Conservation (phyloP, 2,329 filamentous ascomycete genomes). For the Microdochium bolleyi region DNA sequence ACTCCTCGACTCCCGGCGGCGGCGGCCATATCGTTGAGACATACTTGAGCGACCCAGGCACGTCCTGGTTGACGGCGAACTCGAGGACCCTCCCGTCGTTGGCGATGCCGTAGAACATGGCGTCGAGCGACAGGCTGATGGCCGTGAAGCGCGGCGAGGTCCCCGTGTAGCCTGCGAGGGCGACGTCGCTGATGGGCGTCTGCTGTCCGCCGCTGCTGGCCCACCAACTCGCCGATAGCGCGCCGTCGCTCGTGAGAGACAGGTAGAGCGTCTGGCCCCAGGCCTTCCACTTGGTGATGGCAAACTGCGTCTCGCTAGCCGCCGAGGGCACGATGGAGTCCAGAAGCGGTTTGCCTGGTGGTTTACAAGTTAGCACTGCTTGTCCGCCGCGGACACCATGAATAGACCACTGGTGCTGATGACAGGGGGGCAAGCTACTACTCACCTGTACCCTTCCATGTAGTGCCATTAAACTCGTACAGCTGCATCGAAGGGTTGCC, state of each 20-base stretch:
- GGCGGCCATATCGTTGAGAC: neutral
- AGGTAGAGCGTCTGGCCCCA: conserved; percentile 2
- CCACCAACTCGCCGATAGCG: neutral
- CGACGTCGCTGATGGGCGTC: neutral
- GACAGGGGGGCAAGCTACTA: too few relatives aligned
- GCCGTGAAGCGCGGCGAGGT: neutral
- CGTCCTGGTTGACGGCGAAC: neutral
- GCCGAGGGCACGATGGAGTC: conserved; percentile 6
- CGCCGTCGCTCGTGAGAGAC: neutral
- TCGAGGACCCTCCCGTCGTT: conserved; percentile 5
- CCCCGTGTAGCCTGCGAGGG: neutral
- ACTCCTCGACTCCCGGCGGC: neutral
- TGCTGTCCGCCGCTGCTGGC: neutral
- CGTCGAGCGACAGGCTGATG: conserved; percentile 4
- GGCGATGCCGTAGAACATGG: conserved; percentile 11
- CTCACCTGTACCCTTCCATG: conserved; percentile 7
- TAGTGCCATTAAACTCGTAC: neutral
- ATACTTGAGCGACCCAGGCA: neutral
- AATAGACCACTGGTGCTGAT: too few relatives aligned
- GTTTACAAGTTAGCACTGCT: conserved; percentile 2
- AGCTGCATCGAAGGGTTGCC: neutral
- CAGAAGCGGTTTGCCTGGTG: conserved; percentile 1
- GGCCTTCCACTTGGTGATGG: conserved; percentile 8
- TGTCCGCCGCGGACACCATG: too few relatives aligned
- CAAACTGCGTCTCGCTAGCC: conserved; percentile 7